Evolutionary conservation across 2,329 filamentous ascomycete genomes (phyloP), one percentile per base, ranked within the genome.

Genomic region (Fusarium torreyae): DNA sequence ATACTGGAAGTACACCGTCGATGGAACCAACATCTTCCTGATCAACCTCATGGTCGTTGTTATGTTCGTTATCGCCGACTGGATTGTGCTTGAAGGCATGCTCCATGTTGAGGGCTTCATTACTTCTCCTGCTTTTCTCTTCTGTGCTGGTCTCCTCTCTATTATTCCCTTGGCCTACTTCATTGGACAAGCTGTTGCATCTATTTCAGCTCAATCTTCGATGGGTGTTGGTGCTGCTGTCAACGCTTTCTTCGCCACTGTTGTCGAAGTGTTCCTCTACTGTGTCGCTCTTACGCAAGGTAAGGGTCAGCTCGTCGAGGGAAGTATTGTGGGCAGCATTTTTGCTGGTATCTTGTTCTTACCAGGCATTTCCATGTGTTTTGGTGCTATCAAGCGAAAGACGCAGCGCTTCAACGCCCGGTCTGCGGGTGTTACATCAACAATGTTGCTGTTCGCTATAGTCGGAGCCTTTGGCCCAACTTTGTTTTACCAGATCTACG

Each of bases 1-100:
- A 79, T 99, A 99, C 84, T 99, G 97, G 95, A 99, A 99, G 82
- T 99, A 99, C 81, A 99, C 96, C 6, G 86, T 99, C 61, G 96
- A 99, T 77, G 97, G 96, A 57, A 99, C 96, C 65, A 99, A 99
- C 81, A 97, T 99, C 77, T 98, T 99, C 82, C 89, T 99, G 71
- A 98, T 99, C 84, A 99, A 99, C 78, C 87, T 99, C 59, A 93
- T 98, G 82, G 92, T 89, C 14, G 88, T 99, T 18, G 96, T 99
- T n/a, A 83, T 93, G 24, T 98, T 99, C 77, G 92, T 95, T 75
- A 97, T 99, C 67, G 89, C 97, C 70, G 96, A 99, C 83, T 98
- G 95, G 86, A 90, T 90, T 63, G 85, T 99, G 24, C 84, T 99
- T 26, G 87, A 90, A 34, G 83, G 89, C 17, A 81, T 89, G 6